Base-by-base conservation (phyloP, 2,329 filamentous ascomycete genomes). In the Sarocladiaceae sp. region DNA sequence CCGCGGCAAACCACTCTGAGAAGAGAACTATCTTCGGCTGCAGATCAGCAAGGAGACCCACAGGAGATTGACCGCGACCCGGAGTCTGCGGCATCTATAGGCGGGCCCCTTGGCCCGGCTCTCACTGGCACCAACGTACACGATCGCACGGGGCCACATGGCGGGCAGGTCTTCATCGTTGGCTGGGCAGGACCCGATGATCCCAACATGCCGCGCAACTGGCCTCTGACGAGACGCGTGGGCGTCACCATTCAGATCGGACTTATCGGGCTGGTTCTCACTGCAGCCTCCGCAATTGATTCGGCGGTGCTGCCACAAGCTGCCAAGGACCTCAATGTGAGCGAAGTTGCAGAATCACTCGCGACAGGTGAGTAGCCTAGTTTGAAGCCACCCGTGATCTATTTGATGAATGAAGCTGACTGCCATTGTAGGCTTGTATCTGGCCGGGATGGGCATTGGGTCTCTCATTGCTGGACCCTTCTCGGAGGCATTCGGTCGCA, bases 231-330 rank as follows among this genome's bases (percentile, higher is more conserved):
- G 3, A 57, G 55, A 6, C 61, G 67, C 1, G 50, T 70, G 4
- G 51, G 56, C 4, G 62, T 62, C 1, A 72, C 68, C 0, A 41
- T 70, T 0, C 57, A 70, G 12, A 66, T 74, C 3, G 65, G 67
- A 0, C 43, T 59, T 2, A 72, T 81, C 23, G 73, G 65, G 0
- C 68, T 73, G 21, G 65, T 73, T 1, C 72, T 78, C 0, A 68
- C 68, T 3, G 61, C 69, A 1, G 73, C 74, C 0, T 73, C 70
- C 3, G 69, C 73, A 0, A 76, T 80, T 32, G 73, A 78, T 45
- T 70, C 72, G 1, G 65, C 65, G 0, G 69, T 72, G 1, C 49
- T 74, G 0, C 60, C 61, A 0, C 65, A 72, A 48, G 73, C 70
- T 0, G 62, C 66, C 1, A 50, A 50, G 16, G 66, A 68, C 1